Evolutionary conservation across 345 rosid genomes (phyloP).

Genomic region (Adansonia digitata): DNA sequence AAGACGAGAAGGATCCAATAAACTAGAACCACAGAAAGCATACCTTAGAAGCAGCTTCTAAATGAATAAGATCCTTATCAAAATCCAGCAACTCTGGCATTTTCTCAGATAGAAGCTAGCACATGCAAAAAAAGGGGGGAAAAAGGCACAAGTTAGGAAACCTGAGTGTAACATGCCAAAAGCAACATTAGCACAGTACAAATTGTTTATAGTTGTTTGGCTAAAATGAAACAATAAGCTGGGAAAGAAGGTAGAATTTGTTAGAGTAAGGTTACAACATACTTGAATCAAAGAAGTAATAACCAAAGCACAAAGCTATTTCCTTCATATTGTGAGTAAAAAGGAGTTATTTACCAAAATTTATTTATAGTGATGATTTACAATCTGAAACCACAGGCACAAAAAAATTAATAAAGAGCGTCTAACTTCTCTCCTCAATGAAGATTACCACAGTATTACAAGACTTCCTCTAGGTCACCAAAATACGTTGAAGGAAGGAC

Average conservation of each 20-base stretch:
- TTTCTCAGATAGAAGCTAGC: conserved; percentile 84
- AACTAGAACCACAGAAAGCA: not conserved
- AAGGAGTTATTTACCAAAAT: not conserved
- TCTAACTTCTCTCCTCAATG: not conserved
- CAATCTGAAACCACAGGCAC: not conserved
- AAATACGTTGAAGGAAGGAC: not conserved
- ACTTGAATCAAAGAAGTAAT: not conserved
- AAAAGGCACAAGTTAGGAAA: not conserved
- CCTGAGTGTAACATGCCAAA: not conserved
- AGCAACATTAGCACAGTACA: not conserved
- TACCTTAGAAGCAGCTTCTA: conserved; percentile 99
- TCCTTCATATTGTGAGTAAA: not conserved
- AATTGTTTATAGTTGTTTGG: too few species aligned
- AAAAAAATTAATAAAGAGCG: not conserved
- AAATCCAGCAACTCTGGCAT: conserved; percentile 90
- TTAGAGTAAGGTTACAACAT: not conserved
- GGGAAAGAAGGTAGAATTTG: not conserved
- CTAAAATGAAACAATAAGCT: not conserved
- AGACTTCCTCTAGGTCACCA: not conserved
- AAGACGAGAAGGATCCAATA: conserved; percentile 14
- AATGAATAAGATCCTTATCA: conserved; percentile 76
- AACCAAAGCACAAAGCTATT: not conserved
- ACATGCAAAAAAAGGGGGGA: conserved; percentile 10
- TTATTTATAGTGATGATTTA: not conserved
- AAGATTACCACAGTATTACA: not conserved